Evolutionary conservation across 2,329 filamentous ascomycete genomes (phyloP).

Genomic region (Berkeleyomyces basicola): DNA sequence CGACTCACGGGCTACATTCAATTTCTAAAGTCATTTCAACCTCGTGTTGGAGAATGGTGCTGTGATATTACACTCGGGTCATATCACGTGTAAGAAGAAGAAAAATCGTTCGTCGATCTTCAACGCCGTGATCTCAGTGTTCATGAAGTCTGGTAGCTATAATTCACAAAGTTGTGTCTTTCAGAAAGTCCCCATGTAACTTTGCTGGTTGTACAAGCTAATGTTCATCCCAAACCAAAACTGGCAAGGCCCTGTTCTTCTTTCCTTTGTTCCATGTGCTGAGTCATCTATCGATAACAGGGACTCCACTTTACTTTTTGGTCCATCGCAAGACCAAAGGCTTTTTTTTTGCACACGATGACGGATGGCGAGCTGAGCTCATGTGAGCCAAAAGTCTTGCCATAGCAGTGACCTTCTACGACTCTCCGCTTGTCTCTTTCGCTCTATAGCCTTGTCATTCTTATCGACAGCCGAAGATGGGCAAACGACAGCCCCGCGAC

Average conservation of each 20-base stretch:
- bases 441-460: neutral
- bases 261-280: neutral
- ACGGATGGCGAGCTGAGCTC: neutral
- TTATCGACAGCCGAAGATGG: slow-evolving; percentile 21
- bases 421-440: neutral
- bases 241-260: neutral
- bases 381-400: neutral
- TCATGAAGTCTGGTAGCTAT: no score
- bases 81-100: neutral
- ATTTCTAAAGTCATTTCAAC: no score
- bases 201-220: neutral
- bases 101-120: neutral
- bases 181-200: neutral
- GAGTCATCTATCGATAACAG: slow-evolving; percentile 12
- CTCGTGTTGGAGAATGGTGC: no score
- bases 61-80: no score
- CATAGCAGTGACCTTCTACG: neutral
- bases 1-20: no score
- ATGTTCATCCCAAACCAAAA: neutral
- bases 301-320: slow-evolving; percentile 12
- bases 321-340: slow-evolving; percentile 9
- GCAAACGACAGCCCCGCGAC: slow-evolving; percentile 27
- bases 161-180: no score
- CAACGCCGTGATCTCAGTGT: no score
- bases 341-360: neutral